These are phyloP conservation scores for Aspergillus coremiiformis DNA, from an alignment of 495 filamentous ascomycete species.

Conservation along the genomic window DNA sequence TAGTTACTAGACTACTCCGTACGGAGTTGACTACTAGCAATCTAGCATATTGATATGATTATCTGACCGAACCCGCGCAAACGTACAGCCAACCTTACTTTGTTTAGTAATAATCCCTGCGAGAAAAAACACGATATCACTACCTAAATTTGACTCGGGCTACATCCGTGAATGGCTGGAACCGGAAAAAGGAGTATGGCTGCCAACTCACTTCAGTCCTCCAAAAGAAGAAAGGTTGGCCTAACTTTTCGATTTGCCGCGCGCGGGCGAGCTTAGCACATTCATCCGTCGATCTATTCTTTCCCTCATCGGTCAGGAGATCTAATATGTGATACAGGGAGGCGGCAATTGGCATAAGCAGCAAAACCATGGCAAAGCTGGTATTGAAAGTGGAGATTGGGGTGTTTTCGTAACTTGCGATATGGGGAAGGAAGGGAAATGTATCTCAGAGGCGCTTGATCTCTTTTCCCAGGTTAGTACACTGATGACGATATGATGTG, in stretches of 20 bases:
- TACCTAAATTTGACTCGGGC: background rate
- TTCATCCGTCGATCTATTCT: background rate
- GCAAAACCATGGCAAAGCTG: conserved; percentile 16
- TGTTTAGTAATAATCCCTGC: background rate
- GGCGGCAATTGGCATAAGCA: conserved; percentile 26
- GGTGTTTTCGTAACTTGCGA: conserved; percentile 91
- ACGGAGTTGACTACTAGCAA: too few relatives aligned
- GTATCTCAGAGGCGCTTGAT: conserved; percentile 61
- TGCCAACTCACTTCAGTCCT: conserved; percentile 13
- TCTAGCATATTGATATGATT: background rate
- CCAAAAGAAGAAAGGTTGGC: conserved; percentile 35
- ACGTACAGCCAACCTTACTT: background rate
- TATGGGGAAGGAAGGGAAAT: conserved; percentile 69
- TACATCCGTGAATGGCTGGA: conserved; percentile 16
- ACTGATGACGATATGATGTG: background rate
- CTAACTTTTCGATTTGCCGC: background rate
- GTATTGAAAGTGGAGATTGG: conserved; percentile 65
- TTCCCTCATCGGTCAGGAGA: background rate
- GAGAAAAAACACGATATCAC: background rate
- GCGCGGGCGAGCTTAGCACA: background rate
- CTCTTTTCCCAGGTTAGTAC: conserved; percentile 65
- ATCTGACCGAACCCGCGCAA: background rate
- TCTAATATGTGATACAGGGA: conserved; percentile 19
- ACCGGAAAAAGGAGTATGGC: conserved; percentile 30
- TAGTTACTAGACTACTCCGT: too few relatives aligned